Evolutionary conservation across 225 moss, liverwort and hornwort species (phyloP).

Genomic region (Pseudoscleropodium purum): DNA sequence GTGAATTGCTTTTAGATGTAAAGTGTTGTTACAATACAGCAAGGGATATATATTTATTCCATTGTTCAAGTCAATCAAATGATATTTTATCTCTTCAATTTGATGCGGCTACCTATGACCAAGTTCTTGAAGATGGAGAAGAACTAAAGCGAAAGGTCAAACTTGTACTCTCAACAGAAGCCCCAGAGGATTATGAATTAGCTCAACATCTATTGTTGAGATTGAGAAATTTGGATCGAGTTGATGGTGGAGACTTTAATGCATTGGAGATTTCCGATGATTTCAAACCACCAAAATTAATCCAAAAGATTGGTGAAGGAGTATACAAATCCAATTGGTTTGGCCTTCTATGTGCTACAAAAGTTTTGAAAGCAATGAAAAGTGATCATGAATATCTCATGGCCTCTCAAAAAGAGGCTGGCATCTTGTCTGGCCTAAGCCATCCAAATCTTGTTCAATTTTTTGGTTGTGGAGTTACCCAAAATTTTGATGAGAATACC

Average conservation of each 20-base stretch:
- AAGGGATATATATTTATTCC: not conserved
- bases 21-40: not conserved
- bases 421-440: not conserved
- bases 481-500: not conserved
- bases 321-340: not conserved
- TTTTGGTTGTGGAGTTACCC: not conserved
- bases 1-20: not conserved
- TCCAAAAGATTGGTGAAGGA: not conserved
- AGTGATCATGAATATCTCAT: not conserved
- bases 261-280: not conserved
- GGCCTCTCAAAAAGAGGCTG: not conserved
- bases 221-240: not conserved
- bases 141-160: not conserved
- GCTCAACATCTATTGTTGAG: not conserved
- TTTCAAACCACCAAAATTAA: not conserved
- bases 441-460: not conserved
- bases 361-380: not conserved
- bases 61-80: not conserved
- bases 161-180: not conserved
- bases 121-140: not conserved
- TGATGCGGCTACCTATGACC: not conserved
- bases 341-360: not conserved
- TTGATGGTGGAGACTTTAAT: not conserved
- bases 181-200: not conserved
- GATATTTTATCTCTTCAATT: not conserved